A percentile compares a stretch with the other conserved stretches of the same genome.
Conservation (phyloP, 352 stramenopile species). For the Pythium folliculosum region DNA sequence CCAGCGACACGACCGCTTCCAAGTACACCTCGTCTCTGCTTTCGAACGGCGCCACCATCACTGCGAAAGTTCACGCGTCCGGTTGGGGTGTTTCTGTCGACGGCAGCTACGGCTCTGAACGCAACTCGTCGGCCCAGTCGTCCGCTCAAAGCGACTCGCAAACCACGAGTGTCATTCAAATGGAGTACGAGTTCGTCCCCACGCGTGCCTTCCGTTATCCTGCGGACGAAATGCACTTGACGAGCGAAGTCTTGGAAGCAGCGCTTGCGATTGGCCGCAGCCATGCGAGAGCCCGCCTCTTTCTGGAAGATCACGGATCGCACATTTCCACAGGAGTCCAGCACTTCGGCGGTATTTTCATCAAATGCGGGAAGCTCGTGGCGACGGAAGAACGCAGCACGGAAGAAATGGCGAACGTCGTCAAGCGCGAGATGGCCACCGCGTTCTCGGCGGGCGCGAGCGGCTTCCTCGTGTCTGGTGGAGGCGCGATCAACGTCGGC, state of each 20-base stretch:
- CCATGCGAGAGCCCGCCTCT: not conserved
- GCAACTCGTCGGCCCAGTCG: not conserved
- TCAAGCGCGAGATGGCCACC: not conserved
- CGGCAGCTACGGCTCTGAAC: not conserved
- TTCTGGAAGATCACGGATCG: not conserved
- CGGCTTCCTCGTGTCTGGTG: not conserved
- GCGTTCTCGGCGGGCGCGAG: not conserved
- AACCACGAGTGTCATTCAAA: not conserved
- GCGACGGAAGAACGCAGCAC: not conserved
- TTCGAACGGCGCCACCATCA: not conserved
- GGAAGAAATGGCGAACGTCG: not conserved
- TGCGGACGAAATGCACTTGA: not conserved
- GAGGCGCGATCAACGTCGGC: not conserved
- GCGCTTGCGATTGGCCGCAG: not conserved
- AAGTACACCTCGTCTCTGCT: conserved; percentile 3
- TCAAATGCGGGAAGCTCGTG: not conserved
- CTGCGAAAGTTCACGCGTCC: not conserved
- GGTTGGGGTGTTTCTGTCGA: not conserved
- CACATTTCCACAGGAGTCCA: not conserved
- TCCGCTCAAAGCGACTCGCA: not conserved
- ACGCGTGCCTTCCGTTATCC: not conserved
- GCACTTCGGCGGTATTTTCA: not conserved
- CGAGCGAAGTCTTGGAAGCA: not conserved
- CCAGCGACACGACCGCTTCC: not conserved
- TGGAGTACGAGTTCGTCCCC: not conserved